Percentiles rank a stretch among this genome's conserved stretches.
These are phyloP conservation scores for Globisporangium spiculum DNA, from an alignment of 352 stramenopile species.

Conservation along the genomic window DNA sequence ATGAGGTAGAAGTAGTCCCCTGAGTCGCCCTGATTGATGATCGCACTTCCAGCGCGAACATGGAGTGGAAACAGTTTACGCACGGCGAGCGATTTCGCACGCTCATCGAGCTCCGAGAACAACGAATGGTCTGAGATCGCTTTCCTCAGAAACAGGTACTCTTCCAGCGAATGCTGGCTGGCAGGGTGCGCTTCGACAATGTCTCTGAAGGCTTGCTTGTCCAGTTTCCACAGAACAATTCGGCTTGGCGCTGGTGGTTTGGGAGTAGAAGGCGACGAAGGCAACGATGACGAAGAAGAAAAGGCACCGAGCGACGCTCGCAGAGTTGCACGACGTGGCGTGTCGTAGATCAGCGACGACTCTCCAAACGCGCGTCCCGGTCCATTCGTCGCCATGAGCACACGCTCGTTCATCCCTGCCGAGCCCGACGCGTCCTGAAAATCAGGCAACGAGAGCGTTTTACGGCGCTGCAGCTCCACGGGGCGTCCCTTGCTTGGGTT, in stretches of 20 bases:
- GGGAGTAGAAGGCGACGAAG: neutral
- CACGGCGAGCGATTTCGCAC: slow-evolving; percentile 75
- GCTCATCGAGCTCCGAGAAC: slow-evolving; percentile 70
- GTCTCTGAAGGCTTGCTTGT: slow-evolving; percentile 58
- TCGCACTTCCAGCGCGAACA: slow-evolving; percentile 54
- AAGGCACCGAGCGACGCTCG: slow-evolving; percentile 19
- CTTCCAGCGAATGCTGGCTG: slow-evolving; percentile 78
- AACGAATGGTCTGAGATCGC: slow-evolving; percentile 69
- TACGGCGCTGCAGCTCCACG: slow-evolving; percentile 48
- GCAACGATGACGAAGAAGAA: neutral
- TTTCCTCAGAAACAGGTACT: slow-evolving; percentile 71
- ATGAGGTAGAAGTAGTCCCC: slow-evolving; percentile 88
- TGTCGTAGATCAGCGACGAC: slow-evolving; percentile 84
- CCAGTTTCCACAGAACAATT: slow-evolving; percentile 77
- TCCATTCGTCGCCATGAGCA: slow-evolving; percentile 79
- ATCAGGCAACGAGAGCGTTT: slow-evolving; percentile 67
- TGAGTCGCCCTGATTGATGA: slow-evolving; percentile 75
- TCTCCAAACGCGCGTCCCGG: slow-evolving; percentile 77
- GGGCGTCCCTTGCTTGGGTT: slow-evolving; percentile 19
- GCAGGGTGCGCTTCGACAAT: slow-evolving; percentile 57
- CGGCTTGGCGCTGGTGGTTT: slow-evolving; percentile 5
- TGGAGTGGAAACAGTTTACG: slow-evolving; percentile 80
- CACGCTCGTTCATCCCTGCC: slow-evolving; percentile 58
- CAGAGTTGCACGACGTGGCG: slow-evolving; percentile 72
- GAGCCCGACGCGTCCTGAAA: slow-evolving; percentile 63